phyloP scores from a whole-genome alignment of 2,329 filamentous ascomycete genomes.

The Ambrosiella xylebori region DNA sequence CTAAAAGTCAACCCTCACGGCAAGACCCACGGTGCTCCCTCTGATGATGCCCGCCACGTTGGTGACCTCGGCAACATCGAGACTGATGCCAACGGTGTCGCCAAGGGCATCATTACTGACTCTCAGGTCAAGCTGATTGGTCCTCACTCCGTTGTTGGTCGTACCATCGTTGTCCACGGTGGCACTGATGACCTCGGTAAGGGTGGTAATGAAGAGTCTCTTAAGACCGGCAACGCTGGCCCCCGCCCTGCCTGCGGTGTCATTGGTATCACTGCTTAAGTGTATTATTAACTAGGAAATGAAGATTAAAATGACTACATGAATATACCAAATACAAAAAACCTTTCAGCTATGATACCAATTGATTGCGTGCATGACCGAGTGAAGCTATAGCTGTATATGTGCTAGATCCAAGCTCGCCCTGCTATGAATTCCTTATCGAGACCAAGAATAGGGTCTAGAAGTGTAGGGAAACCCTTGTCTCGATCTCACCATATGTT shows the following conservation, averaged over 20 bases:
- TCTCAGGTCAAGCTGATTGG: conserved; percentile 88
- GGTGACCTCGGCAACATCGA: conserved; percentile 96
- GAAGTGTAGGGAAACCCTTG: too few species aligned
- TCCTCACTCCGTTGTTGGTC: conserved; percentile 84
- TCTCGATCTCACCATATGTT: too few species aligned
- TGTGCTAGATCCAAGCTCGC: too few species aligned
- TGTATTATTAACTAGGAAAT: not conserved
- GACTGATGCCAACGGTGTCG: conserved; percentile 83
- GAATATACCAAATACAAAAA: not conserved
- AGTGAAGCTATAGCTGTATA: too few species aligned
- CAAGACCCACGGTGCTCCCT: conserved; percentile 82
- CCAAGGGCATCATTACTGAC: conserved; percentile 65
- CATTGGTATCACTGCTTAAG: conserved; percentile 5
- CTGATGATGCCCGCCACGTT: conserved; percentile 75
- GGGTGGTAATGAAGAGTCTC: conserved; percentile 81
- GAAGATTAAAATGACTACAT: not conserved
- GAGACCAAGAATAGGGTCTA: too few species aligned
- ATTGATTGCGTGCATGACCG: too few species aligned
- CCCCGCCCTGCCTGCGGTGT: conserved; percentile 82
- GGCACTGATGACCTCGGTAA: conserved; percentile 95
- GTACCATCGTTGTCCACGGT: conserved; percentile 84
- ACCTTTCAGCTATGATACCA: too few species aligned
- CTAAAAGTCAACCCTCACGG: conserved; percentile 74
- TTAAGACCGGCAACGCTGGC: conserved; percentile 97
- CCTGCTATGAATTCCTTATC: too few species aligned